Evolutionary conservation across 306 rosid genomes (phyloP).

Genomic region (Bauhinia variegata): DNA sequence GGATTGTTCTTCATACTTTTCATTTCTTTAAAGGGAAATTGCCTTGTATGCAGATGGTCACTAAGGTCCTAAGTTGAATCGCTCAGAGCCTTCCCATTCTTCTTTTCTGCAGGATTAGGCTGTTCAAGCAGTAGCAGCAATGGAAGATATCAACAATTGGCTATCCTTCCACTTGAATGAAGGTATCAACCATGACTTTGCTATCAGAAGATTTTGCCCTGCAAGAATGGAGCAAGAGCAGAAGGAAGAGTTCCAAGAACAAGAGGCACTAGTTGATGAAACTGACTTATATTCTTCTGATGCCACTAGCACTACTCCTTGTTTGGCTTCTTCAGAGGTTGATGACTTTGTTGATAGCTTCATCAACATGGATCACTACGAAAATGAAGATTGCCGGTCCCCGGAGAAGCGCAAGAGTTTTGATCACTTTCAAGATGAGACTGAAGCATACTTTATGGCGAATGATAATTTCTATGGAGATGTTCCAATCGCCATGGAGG

Average conservation of each 20-base stretch:
- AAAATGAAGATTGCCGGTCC: conserved; percentile 37
- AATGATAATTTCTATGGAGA: conserved; percentile 36
- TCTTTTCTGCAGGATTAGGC: conserved; percentile 22
- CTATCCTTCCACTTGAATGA: conserved; percentile 48
- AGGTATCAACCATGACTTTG: conserved; percentile 53
- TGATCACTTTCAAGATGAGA: conserved; percentile 40
- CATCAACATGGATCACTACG: conserved; percentile 64
- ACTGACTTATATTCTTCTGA: conserved; percentile 48
- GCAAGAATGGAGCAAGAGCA: conserved; percentile 71
- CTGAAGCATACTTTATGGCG: conserved; percentile 36
- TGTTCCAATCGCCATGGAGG: not conserved
- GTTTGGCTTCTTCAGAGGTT: conserved; percentile 61
- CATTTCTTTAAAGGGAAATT: conserved; percentile 30
- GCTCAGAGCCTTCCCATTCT: not conserved
- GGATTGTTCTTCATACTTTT: conserved; percentile 36
- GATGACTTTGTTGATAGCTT: conserved; percentile 81
- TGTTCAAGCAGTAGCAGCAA: conserved; percentile 21
- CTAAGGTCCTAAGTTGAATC: conserved; percentile 2
- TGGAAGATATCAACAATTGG: conserved; percentile 57
- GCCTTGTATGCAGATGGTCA: conserved; percentile 12
- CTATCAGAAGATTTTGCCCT: conserved; percentile 73
- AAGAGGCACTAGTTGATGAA: conserved; percentile 43
- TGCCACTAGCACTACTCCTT: conserved; percentile 38
- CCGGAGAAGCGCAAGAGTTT: conserved; percentile 40
- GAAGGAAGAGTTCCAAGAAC: conserved; percentile 51